phyloP scores from a whole-genome alignment of 768 basidiomycete genomes.

The Arthromyces matolae region DNA sequence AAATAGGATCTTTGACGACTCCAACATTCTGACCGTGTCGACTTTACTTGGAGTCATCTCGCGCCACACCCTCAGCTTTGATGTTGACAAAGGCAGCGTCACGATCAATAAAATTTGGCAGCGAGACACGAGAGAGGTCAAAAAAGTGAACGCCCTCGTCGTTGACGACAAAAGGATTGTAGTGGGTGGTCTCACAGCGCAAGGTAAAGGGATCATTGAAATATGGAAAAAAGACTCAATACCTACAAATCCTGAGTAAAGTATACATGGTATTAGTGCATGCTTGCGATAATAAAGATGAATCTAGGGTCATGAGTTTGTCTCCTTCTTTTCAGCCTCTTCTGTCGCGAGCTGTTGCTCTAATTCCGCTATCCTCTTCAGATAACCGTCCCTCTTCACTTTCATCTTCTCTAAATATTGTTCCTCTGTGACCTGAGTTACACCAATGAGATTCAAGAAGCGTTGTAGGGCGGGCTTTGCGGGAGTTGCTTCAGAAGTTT shows the following conservation, averaged over 20 bases:
- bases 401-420: constrained; percentile 63
- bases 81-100: constrained; percentile 34
- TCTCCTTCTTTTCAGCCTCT: constrained; percentile 22
- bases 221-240: constrained; percentile 43
- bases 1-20: constrained; percentile 46
- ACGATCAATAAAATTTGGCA: constrained; percentile 45
- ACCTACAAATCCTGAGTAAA: not conserved
- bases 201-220: constrained; percentile 62
- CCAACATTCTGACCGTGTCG: constrained; percentile 47
- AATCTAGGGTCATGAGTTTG: constrained; percentile 5
- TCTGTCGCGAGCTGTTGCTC: constrained; percentile 40
- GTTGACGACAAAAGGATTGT: constrained; percentile 44
- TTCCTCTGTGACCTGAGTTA: constrained; percentile 63
- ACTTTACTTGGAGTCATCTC: constrained; percentile 60
- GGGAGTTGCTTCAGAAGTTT: constrained; percentile 8
- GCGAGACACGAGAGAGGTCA: constrained; percentile 36
- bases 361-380: constrained; percentile 56
- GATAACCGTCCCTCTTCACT: constrained; percentile 49
- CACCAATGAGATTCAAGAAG: constrained; percentile 43
- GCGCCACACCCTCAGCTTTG: constrained; percentile 43
- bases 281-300: not conserved
- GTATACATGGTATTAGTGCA: not conserved
- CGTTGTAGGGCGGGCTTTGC: constrained; percentile 31
- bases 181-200: constrained; percentile 58
- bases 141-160: constrained; percentile 66